phyloP scores from a whole-genome alignment of 169 alveolate species.

The Amoebophrya sp. region DNA sequence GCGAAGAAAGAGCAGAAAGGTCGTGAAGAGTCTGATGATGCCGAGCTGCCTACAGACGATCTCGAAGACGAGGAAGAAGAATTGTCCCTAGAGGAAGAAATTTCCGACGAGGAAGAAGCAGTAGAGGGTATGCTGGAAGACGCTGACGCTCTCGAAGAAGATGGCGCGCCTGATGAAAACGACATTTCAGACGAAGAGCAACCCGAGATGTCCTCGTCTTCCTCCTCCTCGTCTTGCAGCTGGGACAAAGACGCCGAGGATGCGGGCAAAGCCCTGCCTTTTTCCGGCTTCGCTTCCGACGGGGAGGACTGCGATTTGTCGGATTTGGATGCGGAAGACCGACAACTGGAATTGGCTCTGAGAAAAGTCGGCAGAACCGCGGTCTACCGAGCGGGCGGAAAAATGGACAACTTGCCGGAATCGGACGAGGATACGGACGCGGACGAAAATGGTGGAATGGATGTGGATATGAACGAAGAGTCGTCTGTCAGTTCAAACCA shows the following conservation, averaged over 20 bases:
- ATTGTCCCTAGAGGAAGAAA: too few species aligned
- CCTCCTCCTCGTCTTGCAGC: not conserved
- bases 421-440: not conserved
- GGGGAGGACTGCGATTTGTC: not conserved
- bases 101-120: too few species aligned
- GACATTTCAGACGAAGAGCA: too few species aligned
- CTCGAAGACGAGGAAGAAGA: too few species aligned
- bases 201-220: too few species aligned
- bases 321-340: not conserved
- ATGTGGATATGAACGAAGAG: not conserved
- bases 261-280: not conserved
- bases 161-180: too few species aligned
- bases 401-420: not conserved
- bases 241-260: not conserved
- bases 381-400: not conserved
- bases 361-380: not conserved
- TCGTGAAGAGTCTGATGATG: not conserved
- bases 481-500: too few species aligned
- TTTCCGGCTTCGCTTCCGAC: not conserved
- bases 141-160: too few species aligned
- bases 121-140: too few species aligned
- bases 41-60: not conserved
- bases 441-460: not conserved
- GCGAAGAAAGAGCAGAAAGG: slow-evolving; percentile 27
- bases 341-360: not conserved